phyloP scores from a whole-genome alignment of 2,329 filamentous ascomycete genomes.

The Xylaria sp. region DNA sequence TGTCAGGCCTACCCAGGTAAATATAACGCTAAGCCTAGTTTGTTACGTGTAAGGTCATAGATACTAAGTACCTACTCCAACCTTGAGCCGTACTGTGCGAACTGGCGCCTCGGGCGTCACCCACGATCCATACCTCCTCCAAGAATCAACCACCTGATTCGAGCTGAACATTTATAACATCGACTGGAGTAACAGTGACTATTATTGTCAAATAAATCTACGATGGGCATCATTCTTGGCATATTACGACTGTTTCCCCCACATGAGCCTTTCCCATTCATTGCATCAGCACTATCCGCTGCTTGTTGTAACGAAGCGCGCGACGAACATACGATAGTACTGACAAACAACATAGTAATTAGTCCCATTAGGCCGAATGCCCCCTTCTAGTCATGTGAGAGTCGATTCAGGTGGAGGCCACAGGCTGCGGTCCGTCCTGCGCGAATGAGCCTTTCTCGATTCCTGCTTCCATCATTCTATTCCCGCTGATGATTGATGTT shows the following conservation, averaged over 20 bases:
- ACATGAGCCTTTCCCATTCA: background rate
- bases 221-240: background rate
- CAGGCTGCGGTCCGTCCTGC: constrained; percentile 44
- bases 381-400: background rate
- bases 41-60: too few relatives aligned
- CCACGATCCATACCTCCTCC: background rate
- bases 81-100: background rate
- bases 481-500: constrained; percentile 88
- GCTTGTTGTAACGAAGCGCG: background rate
- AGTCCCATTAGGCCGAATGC: background rate
- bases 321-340: background rate
- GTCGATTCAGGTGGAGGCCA: constrained; percentile 19
- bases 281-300: constrained; percentile 4
- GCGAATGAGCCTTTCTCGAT: constrained; percentile 73
- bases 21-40: too few relatives aligned
- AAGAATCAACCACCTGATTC: background rate
- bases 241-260: constrained; percentile 1
- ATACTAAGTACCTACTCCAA: background rate
- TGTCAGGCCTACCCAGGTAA: too few relatives aligned
- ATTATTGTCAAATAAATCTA: background rate
- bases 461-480: constrained; percentile 84
- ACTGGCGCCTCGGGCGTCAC: background rate
- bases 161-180: background rate
- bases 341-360: background rate
- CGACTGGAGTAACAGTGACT: background rate